These are phyloP conservation scores for Chlorella sp. DNA, from an alignment of 139 green algal species.

Conservation along the genomic window DNA sequence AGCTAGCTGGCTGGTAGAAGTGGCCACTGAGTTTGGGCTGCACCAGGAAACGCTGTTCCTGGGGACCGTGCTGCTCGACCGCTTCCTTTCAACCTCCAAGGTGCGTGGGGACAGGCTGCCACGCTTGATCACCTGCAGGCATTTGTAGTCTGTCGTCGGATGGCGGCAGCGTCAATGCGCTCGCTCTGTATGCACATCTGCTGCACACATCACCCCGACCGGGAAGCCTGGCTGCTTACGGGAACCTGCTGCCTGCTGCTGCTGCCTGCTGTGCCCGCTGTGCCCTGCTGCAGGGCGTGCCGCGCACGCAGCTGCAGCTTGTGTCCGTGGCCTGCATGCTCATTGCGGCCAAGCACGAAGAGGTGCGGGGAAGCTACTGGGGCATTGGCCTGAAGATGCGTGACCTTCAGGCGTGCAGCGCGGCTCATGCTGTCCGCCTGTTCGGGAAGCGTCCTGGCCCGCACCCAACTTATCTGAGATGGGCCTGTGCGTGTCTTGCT, in stretches of 20 bases:
- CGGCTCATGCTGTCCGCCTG: no score
- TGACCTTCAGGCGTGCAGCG: neutral
- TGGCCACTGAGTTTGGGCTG: conserved; percentile 53
- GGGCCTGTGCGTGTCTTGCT: neutral
- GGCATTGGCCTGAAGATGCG: neutral
- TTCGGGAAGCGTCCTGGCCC: no score
- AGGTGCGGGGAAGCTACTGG: conserved; percentile 35
- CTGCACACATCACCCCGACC: neutral
- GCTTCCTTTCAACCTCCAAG: conserved; percentile 53
- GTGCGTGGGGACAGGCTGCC: neutral
- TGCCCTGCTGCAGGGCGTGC: conserved; percentile 41
- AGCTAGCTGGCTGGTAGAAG: conserved; percentile 63
- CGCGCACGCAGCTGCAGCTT: conserved; percentile 64
- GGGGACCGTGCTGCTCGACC: conserved; percentile 53
- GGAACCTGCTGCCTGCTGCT: neutral
- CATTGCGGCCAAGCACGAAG: conserved; percentile 63
- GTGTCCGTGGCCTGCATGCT: conserved; percentile 63
- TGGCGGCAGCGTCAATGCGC: neutral
- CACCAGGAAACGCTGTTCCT: conserved; percentile 63
- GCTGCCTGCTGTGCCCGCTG: neutral
- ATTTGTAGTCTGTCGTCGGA: neutral
- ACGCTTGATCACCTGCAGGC: neutral
- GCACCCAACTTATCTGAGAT: neutral
- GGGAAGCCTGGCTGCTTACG: neutral
- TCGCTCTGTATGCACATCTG: neutral